Conservation (phyloP, 2,329 filamentous ascomycete species). For the Nannizziopsis arthrosporioides region DNA sequence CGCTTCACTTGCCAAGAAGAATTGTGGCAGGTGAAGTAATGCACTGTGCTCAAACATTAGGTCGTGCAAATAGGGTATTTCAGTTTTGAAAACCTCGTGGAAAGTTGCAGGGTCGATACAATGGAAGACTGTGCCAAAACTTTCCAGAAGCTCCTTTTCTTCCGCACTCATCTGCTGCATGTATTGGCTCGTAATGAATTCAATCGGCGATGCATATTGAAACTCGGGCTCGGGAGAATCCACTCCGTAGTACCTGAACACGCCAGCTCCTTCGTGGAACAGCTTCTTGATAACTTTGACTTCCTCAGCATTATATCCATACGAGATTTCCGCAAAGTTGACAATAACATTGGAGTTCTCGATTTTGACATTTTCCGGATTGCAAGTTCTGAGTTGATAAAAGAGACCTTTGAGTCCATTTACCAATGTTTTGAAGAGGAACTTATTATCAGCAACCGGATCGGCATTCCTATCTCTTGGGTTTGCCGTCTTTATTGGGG, state of each 20-base stretch:
- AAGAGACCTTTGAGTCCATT: slow-evolving; percentile 94
- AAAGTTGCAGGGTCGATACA: slow-evolving; percentile 97
- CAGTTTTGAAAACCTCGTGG: slow-evolving; percentile 94
- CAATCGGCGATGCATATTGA: slow-evolving; percentile 67
- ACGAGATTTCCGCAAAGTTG: slow-evolving; percentile 93
- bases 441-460: slow-evolving; percentile 92
- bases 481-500: slow-evolving; percentile 90
- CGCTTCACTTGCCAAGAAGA: slow-evolving; percentile 95
- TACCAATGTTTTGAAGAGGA: slow-evolving; percentile 91
- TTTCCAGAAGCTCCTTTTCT: slow-evolving; percentile 93
- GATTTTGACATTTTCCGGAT: slow-evolving; percentile 55
- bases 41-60: slow-evolving; percentile 97
- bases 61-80: slow-evolving; percentile 91
- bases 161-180: slow-evolving; percentile 90
- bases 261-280: slow-evolving; percentile 89
- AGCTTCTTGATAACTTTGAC: slow-evolving; percentile 93
- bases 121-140: slow-evolving; percentile 96
- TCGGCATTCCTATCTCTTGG: slow-evolving; percentile 79
- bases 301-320: slow-evolving; percentile 93
- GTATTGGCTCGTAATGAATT: slow-evolving; percentile 88
- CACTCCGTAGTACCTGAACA: slow-evolving; percentile 93
- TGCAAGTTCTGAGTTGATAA: slow-evolving; percentile 85
- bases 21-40: slow-evolving; percentile 89
- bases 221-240: slow-evolving; percentile 65
- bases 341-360: slow-evolving; percentile 67